Percentiles rank a stretch among this genome's conserved stretches.
phyloP scores from a whole-genome alignment of 805 yeast genomes.

The Monosporozyma siamensis region DNA sequence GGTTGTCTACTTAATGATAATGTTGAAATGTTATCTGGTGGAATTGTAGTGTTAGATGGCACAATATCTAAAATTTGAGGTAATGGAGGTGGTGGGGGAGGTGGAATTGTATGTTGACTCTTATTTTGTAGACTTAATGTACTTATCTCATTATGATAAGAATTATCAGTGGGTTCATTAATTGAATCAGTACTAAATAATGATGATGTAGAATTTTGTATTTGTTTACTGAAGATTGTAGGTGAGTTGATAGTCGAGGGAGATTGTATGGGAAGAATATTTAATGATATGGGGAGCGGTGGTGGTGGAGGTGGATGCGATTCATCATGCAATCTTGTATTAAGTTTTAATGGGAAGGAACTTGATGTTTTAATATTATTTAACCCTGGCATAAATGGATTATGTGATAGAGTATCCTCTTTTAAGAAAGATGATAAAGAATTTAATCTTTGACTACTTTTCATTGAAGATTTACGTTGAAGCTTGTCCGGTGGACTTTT shows the following conservation, averaged over 20 bases:
- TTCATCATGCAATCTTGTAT: no score
- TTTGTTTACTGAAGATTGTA: not conserved
- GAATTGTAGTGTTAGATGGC: no score
- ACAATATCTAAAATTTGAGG: no score
- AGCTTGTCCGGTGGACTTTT: not conserved
- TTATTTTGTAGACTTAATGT: no score
- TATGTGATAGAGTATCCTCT: not conserved
- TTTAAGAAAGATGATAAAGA: constrained; percentile 2
- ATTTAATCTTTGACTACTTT: constrained; percentile 3
- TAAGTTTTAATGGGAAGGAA: not conserved
- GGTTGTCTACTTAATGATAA: constrained; percentile 9
- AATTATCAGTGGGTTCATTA: not conserved
- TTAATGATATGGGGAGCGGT: not conserved
- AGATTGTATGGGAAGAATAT: constrained; percentile 1
- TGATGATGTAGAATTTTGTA: not conserved
- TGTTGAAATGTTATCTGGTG: not conserved
- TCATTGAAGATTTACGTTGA: constrained; percentile 1
- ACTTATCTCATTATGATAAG: no score
- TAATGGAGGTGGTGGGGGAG: constrained; percentile 16
- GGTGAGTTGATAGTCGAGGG: not conserved
- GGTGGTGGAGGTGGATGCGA: not conserved
- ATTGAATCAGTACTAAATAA: not conserved
- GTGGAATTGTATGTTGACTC: not conserved
- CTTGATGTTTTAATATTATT: not conserved
- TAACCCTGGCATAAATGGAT: not conserved